Conservation (phyloP, 2,329 filamentous ascomycete species). For the Diaporthe vexans region DNA sequence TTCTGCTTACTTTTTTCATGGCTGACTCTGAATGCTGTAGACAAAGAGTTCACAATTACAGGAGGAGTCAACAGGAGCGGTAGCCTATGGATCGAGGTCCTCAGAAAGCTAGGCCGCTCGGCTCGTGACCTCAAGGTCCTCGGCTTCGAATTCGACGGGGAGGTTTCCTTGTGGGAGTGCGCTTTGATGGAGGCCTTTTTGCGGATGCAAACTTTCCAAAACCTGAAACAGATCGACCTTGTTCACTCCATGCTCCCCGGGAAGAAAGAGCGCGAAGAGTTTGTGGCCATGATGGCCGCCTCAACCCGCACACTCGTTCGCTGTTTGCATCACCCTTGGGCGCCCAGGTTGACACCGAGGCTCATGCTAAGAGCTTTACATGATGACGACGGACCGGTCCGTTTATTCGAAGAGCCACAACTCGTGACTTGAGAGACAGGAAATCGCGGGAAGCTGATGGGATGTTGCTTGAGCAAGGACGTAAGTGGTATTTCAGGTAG, state of each 20-base stretch:
- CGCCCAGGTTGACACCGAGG: not conserved
- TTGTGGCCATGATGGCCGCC: not conserved
- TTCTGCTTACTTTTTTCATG: too few species aligned
- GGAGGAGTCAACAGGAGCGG: not conserved
- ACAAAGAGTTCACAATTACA: not conserved
- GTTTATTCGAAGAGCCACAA: not conserved
- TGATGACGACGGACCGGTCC: not conserved
- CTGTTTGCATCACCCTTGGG: not conserved
- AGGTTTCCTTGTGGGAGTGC: not conserved
- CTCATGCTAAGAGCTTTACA: not conserved
- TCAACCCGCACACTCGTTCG: not conserved
- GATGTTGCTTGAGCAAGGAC: not conserved
- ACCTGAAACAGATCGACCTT: not conserved
- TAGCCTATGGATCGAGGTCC: constrained; percentile 9
- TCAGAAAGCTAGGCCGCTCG: not conserved
- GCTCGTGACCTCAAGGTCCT: not conserved
- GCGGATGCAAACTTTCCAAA: not conserved
- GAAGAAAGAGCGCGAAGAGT: not conserved
- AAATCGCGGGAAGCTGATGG: too few species aligned
- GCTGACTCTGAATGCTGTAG: too few species aligned
- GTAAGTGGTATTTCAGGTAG: too few species aligned
- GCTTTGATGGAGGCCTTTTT: not conserved
- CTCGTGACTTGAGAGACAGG: too few species aligned
- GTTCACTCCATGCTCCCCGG: not conserved
- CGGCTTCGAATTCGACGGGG: constrained; percentile 1